These are phyloP conservation scores for Tricholoma terreum DNA, from an alignment of 768 basidiomycete genomes.

Conservation along the genomic window DNA sequence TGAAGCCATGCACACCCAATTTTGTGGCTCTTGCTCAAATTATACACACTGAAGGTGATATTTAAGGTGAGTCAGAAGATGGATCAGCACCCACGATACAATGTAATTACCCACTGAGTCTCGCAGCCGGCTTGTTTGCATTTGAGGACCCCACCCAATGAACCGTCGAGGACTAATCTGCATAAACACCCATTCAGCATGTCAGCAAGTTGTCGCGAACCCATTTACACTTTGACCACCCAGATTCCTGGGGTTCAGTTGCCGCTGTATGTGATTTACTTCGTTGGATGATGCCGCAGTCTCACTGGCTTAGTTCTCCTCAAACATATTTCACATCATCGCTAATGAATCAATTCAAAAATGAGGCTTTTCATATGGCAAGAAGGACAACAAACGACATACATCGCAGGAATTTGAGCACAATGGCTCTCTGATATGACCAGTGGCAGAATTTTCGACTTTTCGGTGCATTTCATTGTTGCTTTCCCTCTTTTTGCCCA, in stretches of 20 bases:
- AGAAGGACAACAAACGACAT: neutral
- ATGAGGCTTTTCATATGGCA: neutral
- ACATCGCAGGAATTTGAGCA: neutral
- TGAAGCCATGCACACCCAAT: no score
- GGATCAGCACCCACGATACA: neutral
- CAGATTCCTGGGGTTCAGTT: neutral
- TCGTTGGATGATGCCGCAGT: neutral
- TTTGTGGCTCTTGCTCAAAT: no score
- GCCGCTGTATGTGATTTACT: neutral
- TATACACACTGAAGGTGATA: no score
- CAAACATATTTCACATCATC: neutral
- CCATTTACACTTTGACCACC: neutral
- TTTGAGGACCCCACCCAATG: neutral
- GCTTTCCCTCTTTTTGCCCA: conserved; percentile 15
- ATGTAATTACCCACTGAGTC: neutral
- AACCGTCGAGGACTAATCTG: neutral
- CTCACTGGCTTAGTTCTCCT: neutral
- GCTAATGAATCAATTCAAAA: neutral
- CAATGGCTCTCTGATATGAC: conserved; percentile 13
- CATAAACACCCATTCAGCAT: neutral
- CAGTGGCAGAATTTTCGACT: conserved; percentile 8
- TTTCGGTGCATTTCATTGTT: conserved; percentile 10
- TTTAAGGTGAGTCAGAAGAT: neutral
- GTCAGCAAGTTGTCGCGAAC: neutral
- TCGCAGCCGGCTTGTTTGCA: neutral